Base-by-base conservation (phyloP, 805 yeast genomes). In the Blastobotrys mokoenaii region DNA sequence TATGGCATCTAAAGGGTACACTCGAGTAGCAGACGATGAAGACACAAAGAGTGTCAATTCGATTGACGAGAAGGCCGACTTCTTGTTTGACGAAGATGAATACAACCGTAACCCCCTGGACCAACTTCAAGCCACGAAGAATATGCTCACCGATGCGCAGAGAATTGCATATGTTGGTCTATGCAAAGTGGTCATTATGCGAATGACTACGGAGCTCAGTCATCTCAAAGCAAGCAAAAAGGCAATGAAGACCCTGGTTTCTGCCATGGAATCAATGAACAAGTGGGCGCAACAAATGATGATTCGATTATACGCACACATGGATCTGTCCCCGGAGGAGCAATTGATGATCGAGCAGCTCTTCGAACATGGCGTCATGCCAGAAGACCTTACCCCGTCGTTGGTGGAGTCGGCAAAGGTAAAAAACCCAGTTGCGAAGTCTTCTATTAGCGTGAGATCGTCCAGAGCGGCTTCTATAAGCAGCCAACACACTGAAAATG, bases 161-260 rank as follows among this genome's bases (percentile, higher is more conserved):
- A 82, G 85, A 56, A 82, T 89, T 50, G 97, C 97, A 2, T 93
- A 93, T 59, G 84, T 84, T 5, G 97, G 96, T 0, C 71, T 90
- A 8, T 79, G 83, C 7, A 82, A 84, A 53, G 73, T 93, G 31
- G 72, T 83, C 4, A 74, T 81, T 43, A 84, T 83, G 18, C 84
- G 84, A 16, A 78, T 88, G 82, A 95, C 95, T 15, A 76, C 85
- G 0, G 79, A 78, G n/a, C 64, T 89, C 47, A 89, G 93, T 1
- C 66, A 69, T 42, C 50, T 57, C 17, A 60, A 79, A 16, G 37
- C 17, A 6, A 35, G 34, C 14, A 73, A 69, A 16, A 75, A 70
- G 51, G 68, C 80, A 3, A 76, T 84, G 16, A 78, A 75, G 51
- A 69, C 76, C 50, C 62, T 87, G 51, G 79, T 84, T 41, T 61